These are phyloP conservation scores for Orychophragmus violaceus DNA, from an alignment of 345 rosid genomes.

Conservation along the genomic window DNA sequence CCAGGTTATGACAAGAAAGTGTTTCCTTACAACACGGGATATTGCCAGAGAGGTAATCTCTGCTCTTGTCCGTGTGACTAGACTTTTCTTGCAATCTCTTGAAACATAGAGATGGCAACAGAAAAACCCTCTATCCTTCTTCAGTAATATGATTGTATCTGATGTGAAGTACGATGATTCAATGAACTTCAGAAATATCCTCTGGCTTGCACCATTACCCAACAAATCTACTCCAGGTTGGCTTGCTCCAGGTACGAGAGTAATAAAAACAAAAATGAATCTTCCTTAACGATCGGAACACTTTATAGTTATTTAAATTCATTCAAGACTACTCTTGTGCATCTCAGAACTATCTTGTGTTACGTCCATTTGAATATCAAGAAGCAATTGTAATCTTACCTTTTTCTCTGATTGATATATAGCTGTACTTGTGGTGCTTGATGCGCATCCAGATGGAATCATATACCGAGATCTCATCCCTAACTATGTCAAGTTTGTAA, in stretches of 20 bases:
- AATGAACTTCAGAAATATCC: constrained; percentile 86
- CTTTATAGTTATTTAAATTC: too few species aligned
- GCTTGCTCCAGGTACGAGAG: constrained; percentile 61
- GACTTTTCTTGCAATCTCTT: background rate
- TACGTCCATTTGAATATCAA: background rate
- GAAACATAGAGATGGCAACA: background rate
- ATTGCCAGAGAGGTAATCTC: constrained; percentile 66
- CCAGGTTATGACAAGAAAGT: constrained; percentile 61
- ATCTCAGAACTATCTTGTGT: background rate
- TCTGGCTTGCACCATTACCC: constrained; percentile 92
- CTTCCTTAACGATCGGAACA: background rate
- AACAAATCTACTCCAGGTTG: constrained; percentile 45
- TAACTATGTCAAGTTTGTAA: constrained; percentile 51
- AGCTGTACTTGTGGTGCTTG: constrained; percentile 83
- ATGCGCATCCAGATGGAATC: constrained; percentile 81
- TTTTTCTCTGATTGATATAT: constrained; percentile 1
- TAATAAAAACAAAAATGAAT: background rate
- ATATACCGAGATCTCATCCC: constrained; percentile 79
- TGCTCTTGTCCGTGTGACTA: background rate
- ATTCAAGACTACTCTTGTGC: background rate
- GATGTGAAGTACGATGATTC: constrained; percentile 55
- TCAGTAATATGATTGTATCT: constrained; percentile 19
- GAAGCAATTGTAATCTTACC: background rate
- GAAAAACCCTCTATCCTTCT: background rate
- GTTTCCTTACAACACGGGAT: constrained; percentile 81